Base-by-base conservation (phyloP, 2,329 filamentous ascomycete species). In the Aspergillus sp. region DNA sequence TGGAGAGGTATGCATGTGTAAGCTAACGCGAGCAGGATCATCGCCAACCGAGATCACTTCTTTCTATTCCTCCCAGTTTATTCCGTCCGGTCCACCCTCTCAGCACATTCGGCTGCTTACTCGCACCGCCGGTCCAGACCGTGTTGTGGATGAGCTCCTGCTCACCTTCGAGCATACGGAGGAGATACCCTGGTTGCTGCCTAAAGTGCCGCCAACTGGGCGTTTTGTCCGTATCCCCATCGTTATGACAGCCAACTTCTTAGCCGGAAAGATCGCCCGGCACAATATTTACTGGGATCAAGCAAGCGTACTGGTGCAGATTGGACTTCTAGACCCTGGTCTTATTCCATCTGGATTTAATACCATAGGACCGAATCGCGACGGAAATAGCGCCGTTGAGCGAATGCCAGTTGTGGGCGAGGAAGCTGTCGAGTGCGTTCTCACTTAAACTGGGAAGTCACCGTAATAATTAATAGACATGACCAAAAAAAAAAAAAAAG, bases 251-350 rank as follows among this genome's bases (percentile, higher is more conserved):
- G 82, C 83, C 3, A 66, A 61, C 41, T 72, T 73, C 47, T 61
- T 62, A 38, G 71, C 65, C 2, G 65, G 69, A 5, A 66, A 65
- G 20, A 65, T 72, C 18, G 63, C 63, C 78, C 79, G 79, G 48
- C 83, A 86, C 64, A 78, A 83, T 55, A 67, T 86, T 5, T 86
- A 86, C 62, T 87, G 84, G 84, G 84, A 87, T 64, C 84, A 87
- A 66, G 84, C 84, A 7, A 81, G 76, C 57, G 84, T 87, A 32
- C 69, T 87, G 53, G 80, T 85, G 53, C 84, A 87, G 67, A 74
- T 84, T 4, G 84, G 84, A 0, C 62, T 86, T 60, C 58, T 87
- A 58, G 82, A 86, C 74, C 77, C 81, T 26, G 77, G 78, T 51
- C 64, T 81, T 41, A 76, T 86, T 54, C 81, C 82, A 0, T 68